Conservation (phyloP, 805 yeast species). For the Nakazawaea wickerhamii region DNA sequence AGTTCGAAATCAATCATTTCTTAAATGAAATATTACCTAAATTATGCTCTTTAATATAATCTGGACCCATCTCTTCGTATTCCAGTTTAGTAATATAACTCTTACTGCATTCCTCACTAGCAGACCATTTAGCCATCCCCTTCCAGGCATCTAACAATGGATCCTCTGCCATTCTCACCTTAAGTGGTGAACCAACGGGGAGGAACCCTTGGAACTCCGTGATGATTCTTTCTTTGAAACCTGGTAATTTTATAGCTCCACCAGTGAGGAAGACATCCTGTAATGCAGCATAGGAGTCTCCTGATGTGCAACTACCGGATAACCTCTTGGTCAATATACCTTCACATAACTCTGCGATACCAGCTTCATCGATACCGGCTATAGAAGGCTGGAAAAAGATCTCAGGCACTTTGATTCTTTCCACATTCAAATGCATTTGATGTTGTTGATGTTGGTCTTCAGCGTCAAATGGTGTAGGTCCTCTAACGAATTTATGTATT, state of each 20-base stretch:
- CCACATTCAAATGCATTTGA: conserved; percentile 87
- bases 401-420: conserved; percentile 89
- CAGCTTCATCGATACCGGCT: conserved; percentile 95
- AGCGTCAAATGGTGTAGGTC: conserved; percentile 80
- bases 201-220: conserved; percentile 65
- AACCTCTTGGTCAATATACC: conserved; percentile 58
- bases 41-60: conserved; percentile 81
- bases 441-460: conserved; percentile 82
- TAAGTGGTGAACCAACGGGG: conserved; percentile 60
- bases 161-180: conserved; percentile 57
- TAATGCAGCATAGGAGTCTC: conserved; percentile 46
- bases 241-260: conserved; percentile 65
- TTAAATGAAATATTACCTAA: conserved; percentile 50
- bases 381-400: conserved; percentile 87
- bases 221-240: conserved; percentile 61
- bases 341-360: conserved; percentile 73
- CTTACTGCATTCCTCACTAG: conserved; percentile 33
- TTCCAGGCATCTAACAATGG: conserved; percentile 85
- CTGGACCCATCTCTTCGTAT: conserved; percentile 85
- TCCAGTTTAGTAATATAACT: conserved; percentile 61
- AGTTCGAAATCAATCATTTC: neutral
- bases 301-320: conserved; percentile 43
- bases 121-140: conserved; percentile 85
- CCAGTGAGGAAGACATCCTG: conserved; percentile 82
- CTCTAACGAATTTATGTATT: conserved; percentile 81